These are phyloP conservation scores for Phyllosticta paracitricarpa DNA, from an alignment of 2,329 filamentous ascomycete species.

Conservation along the genomic window DNA sequence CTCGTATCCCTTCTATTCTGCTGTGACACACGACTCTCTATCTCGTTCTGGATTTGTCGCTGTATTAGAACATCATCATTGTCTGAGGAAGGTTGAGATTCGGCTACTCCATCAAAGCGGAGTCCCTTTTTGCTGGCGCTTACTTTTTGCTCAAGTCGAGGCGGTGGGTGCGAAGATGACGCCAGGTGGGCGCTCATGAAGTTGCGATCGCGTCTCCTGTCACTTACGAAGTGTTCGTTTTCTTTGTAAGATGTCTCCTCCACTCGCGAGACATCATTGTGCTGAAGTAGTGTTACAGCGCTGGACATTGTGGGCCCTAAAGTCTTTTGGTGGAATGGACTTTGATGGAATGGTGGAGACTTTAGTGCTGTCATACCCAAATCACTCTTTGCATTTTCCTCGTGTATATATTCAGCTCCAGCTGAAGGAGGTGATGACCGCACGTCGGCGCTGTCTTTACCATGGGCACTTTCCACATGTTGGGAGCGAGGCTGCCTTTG, in stretches of 20 bases:
- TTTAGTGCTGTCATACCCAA: background rate
- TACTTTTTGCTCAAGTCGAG: background rate
- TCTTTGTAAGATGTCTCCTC: background rate
- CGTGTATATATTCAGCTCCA: background rate
- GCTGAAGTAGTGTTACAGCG: background rate
- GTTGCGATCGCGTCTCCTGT: background rate
- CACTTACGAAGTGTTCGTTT: background rate
- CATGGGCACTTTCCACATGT: background rate
- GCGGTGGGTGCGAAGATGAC: background rate
- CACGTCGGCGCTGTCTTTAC: background rate
- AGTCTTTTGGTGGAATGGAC: background rate
- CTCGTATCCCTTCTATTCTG: background rate
- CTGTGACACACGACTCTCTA: background rate
- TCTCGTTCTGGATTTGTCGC: constrained; percentile 6
- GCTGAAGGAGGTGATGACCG: background rate
- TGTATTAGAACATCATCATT: background rate
- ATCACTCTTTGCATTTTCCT: background rate
- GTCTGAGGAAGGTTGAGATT: background rate
- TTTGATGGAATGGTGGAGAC: background rate
- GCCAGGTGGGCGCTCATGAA: background rate
- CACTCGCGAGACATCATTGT: background rate
- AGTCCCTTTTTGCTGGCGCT: background rate
- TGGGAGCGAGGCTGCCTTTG: background rate
- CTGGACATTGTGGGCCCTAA: background rate
- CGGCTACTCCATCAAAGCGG: background rate